A percentile compares a stretch with the other conserved stretches of the same genome.
These are phyloP conservation scores for Hyparrhenia diplandra DNA, from an alignment of 176 grass and related monocot species.

Conservation along the genomic window DNA sequence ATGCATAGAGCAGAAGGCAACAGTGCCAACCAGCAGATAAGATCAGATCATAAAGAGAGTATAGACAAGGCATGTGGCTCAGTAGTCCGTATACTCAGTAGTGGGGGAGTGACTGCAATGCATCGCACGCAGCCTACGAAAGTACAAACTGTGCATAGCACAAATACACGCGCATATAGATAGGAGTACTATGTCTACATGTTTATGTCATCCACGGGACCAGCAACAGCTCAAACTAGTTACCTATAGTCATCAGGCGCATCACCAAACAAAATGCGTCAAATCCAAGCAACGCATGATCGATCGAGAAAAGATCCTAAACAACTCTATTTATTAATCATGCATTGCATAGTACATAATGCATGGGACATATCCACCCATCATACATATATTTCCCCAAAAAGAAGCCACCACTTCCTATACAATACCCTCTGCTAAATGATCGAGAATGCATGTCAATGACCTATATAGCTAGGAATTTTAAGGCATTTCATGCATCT, in stretches of 20 bases:
- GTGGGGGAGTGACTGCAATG: background rate
- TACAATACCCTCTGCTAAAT: background rate
- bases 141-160: background rate
- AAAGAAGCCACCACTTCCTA: background rate
- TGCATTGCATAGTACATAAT: background rate
- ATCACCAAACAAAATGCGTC: background rate
- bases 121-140: background rate
- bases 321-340: background rate
- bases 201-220: background rate
- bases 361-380: background rate
- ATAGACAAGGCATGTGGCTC: background rate
- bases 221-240: background rate
- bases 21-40: conserved; percentile 1
- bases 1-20: background rate
- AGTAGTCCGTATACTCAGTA: no score
- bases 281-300: background rate
- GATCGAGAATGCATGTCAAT: background rate
- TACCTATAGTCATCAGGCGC: background rate
- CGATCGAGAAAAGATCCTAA: background rate
- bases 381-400: background rate
- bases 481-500: background rate
- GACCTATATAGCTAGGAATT: background rate
- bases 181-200: background rate
- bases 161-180: background rate
- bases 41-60: background rate